Evolutionary conservation across 2,329 filamentous ascomycete genomes (phyloP), one percentile per base, ranked within the genome.

Genomic region (Fusarium nygamai): DNA sequence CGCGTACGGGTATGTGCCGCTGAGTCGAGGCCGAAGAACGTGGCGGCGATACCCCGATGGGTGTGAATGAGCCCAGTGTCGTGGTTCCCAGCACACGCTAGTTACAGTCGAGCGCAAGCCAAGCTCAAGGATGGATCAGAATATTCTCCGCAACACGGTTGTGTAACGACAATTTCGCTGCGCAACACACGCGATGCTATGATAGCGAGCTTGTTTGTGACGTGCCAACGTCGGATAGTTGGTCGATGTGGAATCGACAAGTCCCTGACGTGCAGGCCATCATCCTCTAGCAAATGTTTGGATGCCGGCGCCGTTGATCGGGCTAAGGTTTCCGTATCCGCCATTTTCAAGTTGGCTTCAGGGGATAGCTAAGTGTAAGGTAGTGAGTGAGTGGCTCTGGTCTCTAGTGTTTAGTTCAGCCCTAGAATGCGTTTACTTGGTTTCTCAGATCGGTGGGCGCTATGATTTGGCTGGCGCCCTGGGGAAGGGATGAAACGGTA

Each of bases 51-150:
- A 74, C 76, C 70, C 77, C 72, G 71, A 78, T 71, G 77, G 65
- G 77, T 78, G 77, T 78, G 76, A 64, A 67, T 69, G 77, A 79
- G 78, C 76, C 78, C 77, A 72, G 72, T 71, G 67, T 72, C 63
- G 74, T 80, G 79, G 78, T 81, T 80, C 79, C 70, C 73, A 76
- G 61, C 64, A 76, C 63, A 72, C 78, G 72, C 78, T 80, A 80
- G 78, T 80, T 58, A 68, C 61, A 72, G 74, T 80, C 76, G 78
- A 75, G 77, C 72, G 76, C 69, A 78, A 80, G 76, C 76, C 74
- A 77, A 72, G 77, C 74, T 80, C 67, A 71, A 74, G 72, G 73
- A 77, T 75, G 72, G 73, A 74, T 78, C 72, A 74, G 67, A 76
- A 77, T 79, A 79, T 78, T 79, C 76, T 79, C 78, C 78, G 78